Conservation (phyloP, 345 rosid species). For the Ricinus communis region DNA sequence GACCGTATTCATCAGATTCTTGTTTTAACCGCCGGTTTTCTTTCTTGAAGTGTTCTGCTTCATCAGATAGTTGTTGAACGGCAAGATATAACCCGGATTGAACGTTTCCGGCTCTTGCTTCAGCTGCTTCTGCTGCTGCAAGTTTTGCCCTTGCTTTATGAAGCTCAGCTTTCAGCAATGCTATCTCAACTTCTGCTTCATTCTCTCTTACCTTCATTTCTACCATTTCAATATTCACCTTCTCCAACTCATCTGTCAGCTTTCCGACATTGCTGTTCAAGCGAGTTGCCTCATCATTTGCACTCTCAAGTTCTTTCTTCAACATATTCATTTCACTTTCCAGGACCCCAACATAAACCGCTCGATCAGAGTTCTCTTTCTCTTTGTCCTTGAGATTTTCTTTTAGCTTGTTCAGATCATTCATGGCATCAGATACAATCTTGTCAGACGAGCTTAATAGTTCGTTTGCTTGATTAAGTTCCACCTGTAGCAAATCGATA, state of each 20-base stretch:
- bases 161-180: conserved; percentile 38
- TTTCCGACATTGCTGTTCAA: conserved; percentile 24
- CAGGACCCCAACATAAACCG: conserved; percentile 18
- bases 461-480: conserved; percentile 29
- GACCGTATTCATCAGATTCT: conserved; percentile 1
- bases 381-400: conserved; percentile 32
- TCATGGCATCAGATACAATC: conserved; percentile 24
- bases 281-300: conserved; percentile 2
- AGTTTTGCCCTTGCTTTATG: conserved; percentile 32
- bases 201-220: conserved; percentile 23
- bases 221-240: conserved; percentile 4
- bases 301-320: conserved; percentile 23
- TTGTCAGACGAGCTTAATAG: conserved; percentile 26
- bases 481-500: conserved; percentile 23
- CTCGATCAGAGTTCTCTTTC: conserved; percentile 33
- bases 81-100: conserved; percentile 38
- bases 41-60: conserved; percentile 38
- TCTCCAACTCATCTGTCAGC: conserved; percentile 25
- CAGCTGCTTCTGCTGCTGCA: conserved; percentile 44
- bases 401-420: conserved; percentile 20
- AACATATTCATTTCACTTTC: conserved; percentile 33
- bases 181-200: conserved; percentile 38
- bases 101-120: conserved; percentile 30
- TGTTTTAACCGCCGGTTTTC: conserved; percentile 31
- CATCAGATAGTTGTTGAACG: conserved; percentile 34